phyloP scores from a whole-genome alignment of 768 basidiomycete species.

The Russula brevipes region DNA sequence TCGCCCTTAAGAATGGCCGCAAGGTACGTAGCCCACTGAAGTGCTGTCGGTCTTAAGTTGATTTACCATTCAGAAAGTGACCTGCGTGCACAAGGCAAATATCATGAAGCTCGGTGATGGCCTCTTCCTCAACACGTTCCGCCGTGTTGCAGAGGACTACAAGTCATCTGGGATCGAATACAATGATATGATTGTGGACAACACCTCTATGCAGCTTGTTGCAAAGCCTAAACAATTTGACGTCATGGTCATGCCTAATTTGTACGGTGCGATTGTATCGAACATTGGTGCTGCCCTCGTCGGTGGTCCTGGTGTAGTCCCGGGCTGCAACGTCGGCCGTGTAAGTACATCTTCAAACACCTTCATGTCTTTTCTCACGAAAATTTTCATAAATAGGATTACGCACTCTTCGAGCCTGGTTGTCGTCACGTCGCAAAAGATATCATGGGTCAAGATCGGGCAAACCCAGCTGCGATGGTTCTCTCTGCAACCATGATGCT shows the following conservation, averaged over 20 bases:
- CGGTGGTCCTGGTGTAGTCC: slow-evolving; percentile 96
- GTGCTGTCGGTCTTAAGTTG: slow-evolving; percentile 4
- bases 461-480: slow-evolving; percentile 97
- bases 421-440: slow-evolving; percentile 94
- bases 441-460: slow-evolving; percentile 93
- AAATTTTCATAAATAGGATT: slow-evolving; percentile 52
- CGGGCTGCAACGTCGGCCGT: slow-evolving; percentile 95
- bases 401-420: slow-evolving; percentile 97
- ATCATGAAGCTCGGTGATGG: slow-evolving; percentile 99
- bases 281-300: slow-evolving; percentile 99
- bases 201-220: slow-evolving; percentile 99
- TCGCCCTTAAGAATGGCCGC: slow-evolving; percentile 95
- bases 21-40: slow-evolving; percentile 54
- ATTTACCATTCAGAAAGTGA: slow-evolving; percentile 74
- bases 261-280: slow-evolving; percentile 95
- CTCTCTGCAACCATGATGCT: slow-evolving; percentile 98
- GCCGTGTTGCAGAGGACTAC: slow-evolving; percentile 94
- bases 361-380: background rate
- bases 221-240: slow-evolving; percentile 95
- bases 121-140: slow-evolving; percentile 98
- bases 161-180: slow-evolving; percentile 83
- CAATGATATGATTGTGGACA: slow-evolving; percentile 99
- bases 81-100: slow-evolving; percentile 99
- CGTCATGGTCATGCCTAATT: slow-evolving; percentile 98
- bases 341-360: slow-evolving; percentile 40